phyloP scores from a whole-genome alignment of 140 eudicot genomes.

The Flaveria floridana region DNA sequence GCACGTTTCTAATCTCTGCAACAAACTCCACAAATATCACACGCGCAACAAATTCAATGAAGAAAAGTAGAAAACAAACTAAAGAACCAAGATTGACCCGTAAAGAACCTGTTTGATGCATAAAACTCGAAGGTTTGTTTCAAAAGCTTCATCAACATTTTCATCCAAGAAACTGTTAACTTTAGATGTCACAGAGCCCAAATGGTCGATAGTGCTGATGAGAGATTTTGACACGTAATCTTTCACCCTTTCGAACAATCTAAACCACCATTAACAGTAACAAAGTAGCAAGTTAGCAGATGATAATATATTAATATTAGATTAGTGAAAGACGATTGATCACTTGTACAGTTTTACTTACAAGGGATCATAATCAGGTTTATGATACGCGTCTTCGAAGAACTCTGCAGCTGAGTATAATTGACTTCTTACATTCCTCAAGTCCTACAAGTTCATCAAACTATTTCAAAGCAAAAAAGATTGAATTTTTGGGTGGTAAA shows the following conservation, averaged over 20 bases:
- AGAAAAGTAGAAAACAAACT: not conserved
- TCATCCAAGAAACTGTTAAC: constrained; percentile 59
- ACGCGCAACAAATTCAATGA: not conserved
- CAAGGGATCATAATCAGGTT: constrained; percentile 58
- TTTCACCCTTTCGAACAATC: constrained; percentile 60
- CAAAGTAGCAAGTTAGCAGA: constrained; percentile 14
- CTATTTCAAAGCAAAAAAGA: not conserved
- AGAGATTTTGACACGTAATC: constrained; percentile 68
- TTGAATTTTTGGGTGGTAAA: not conserved
- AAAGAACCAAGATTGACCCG: not conserved
- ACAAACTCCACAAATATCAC: constrained; percentile 18
- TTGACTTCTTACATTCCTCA: constrained; percentile 65
- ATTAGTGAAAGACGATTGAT: not conserved
- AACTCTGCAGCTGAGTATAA: constrained; percentile 86
- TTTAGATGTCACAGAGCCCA: constrained; percentile 75
- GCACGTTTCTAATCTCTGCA: constrained; percentile 54
- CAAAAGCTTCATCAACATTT: constrained; percentile 46
- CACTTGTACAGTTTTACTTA: constrained; percentile 27
- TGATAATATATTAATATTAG: not conserved
- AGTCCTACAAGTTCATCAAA: constrained; percentile 45
- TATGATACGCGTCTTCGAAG: constrained; percentile 59
- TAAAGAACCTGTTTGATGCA: constrained; percentile 58
- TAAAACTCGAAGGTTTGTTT: constrained; percentile 47
- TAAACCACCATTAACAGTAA: constrained; percentile 15
- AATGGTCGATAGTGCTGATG: constrained; percentile 74